Percentiles rank a stretch among this genome's conserved stretches.
Evolutionary conservation across 2,329 filamentous ascomycete genomes (phyloP).

Genomic region (Aspergillus thermomutatus): DNA sequence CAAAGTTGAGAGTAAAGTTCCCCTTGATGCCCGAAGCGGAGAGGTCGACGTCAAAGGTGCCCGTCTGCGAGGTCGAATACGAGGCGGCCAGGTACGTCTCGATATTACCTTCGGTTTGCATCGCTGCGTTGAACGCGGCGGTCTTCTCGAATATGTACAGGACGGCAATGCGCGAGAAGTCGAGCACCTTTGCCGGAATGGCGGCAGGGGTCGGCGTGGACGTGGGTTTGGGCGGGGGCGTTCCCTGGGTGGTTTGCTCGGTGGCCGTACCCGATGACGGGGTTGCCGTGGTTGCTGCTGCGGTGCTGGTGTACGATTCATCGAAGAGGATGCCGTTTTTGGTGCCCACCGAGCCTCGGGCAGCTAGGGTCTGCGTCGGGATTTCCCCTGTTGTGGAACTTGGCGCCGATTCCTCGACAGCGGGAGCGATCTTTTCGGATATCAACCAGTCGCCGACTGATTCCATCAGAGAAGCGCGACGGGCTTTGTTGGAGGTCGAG

Average conservation of each 20-base stretch:
- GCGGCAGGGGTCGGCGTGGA: constrained; percentile 7
- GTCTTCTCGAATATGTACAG: constrained; percentile 43
- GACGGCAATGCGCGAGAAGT: constrained; percentile 36
- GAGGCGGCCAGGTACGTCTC: constrained; percentile 28
- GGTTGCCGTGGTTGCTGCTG: constrained; percentile 15
- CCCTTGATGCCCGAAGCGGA: constrained; percentile 19
- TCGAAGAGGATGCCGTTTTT: constrained; percentile 39
- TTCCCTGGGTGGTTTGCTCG: background rate
- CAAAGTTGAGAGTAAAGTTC: constrained; percentile 34
- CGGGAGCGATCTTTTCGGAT: background rate
- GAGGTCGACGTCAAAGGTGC: constrained; percentile 22
- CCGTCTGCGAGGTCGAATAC: constrained; percentile 19
- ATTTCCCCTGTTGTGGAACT: constrained; percentile 5
- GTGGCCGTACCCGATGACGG: constrained; percentile 1
- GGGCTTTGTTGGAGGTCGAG: constrained; percentile 23
- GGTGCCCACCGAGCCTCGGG: constrained; percentile 27
- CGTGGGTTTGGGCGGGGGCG: background rate
- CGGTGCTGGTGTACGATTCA: constrained; percentile 9
- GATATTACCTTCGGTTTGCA: constrained; percentile 28
- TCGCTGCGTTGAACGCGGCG: constrained; percentile 26
- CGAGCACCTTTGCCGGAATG: constrained; percentile 23
- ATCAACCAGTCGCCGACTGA: background rate
- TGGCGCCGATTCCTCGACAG: constrained; percentile 4
- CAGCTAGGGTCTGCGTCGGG: constrained; percentile 17
- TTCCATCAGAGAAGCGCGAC: constrained; percentile 14